Percentiles rank a stretch among this genome's conserved stretches.
Conservation (phyloP, 306 rosid species). For the Lathyrus tuberosus region DNA sequence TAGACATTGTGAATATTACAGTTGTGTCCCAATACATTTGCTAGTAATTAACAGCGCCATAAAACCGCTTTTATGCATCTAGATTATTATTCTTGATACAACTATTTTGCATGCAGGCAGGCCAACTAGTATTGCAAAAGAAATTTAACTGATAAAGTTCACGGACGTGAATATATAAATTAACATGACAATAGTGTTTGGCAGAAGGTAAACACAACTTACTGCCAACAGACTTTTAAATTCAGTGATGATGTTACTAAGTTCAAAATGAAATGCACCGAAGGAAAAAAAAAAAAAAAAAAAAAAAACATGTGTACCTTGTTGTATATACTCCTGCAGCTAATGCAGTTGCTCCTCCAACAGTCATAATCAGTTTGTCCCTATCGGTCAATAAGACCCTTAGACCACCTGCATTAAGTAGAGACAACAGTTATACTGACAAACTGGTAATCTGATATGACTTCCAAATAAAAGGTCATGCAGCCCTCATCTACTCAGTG, state of each 20-base stretch:
- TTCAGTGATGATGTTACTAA: slow-evolving; percentile 12
- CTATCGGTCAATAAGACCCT: slow-evolving; percentile 84
- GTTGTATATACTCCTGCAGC: slow-evolving; percentile 98
- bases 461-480: slow-evolving; percentile 16
- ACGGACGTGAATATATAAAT: too few relatives aligned
- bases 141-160: too few relatives aligned
- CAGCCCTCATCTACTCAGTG: slow-evolving; percentile 10
- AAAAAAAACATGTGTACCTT: slow-evolving; percentile 61
- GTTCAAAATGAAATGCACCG: slow-evolving; percentile 33
- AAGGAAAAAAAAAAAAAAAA: slow-evolving; percentile 34
- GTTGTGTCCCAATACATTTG: slow-evolving; percentile 6
- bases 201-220: slow-evolving; percentile 24
- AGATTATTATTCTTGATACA: slow-evolving; percentile 17
- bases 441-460: slow-evolving; percentile 22
- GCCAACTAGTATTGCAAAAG: neutral
- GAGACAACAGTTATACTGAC: slow-evolving; percentile 29
- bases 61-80: slow-evolving; percentile 1
- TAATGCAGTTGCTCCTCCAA: slow-evolving; percentile 97
- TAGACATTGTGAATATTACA: neutral
- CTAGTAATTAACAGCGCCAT: slow-evolving; percentile 23
- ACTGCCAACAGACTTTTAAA: slow-evolving; percentile 23
- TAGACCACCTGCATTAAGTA: slow-evolving; percentile 76
- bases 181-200: neutral
- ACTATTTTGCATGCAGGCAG: slow-evolving; percentile 20
- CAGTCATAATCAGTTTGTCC: slow-evolving; percentile 85